Base-by-base conservation (phyloP, 106 monocot genomes). In the Allium sativum region DNA sequence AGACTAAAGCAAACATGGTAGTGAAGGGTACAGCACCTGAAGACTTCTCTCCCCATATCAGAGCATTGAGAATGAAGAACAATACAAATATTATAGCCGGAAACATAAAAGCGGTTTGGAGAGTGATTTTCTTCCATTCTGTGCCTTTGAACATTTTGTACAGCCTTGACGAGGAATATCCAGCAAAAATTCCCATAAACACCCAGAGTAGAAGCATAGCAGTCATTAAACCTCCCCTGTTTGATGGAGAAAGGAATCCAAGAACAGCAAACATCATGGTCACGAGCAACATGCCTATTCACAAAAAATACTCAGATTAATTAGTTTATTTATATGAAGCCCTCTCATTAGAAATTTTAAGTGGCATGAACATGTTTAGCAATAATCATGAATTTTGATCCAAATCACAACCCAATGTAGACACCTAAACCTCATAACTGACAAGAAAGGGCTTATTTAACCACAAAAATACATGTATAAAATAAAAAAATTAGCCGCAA, bases 201-300 rank as follows among this genome's bases (percentile, higher is more conserved):
- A 91, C 95, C 95, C 95, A 96, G 10, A 96, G 73, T 0, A 96
- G 70, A 18, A 96, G 82, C 90, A 96, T 91, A 21, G 87, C 95
- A 9, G 90, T 96, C 95, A 96, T 96, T 16, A 96, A 55, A 8
- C 95, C 95, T 52, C 95, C 95, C 42, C 95, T 64, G 54, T 96
- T 95, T 55, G 95, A 83, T 12, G 95, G 95, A 15, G 95, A 95
- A 31, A 95, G 86, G 73, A 95, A 95, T 46, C 95, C 95, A 16
- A 96, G 79, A 54, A 91, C 87, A 0, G 95, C 95, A 55, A 96
- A 96, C 0, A 84, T 56, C 90, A 96, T 96, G 6, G 95, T 96
- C 13, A 90, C 87, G 14, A 96, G 76, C 7, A 96, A 68, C 95
- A 96, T 96, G 31, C 31, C 31, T 31, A 31, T 31, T 31, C 31